Base-by-base conservation (phyloP, 75 land plant species). In the Picea sitchensis region DNA sequence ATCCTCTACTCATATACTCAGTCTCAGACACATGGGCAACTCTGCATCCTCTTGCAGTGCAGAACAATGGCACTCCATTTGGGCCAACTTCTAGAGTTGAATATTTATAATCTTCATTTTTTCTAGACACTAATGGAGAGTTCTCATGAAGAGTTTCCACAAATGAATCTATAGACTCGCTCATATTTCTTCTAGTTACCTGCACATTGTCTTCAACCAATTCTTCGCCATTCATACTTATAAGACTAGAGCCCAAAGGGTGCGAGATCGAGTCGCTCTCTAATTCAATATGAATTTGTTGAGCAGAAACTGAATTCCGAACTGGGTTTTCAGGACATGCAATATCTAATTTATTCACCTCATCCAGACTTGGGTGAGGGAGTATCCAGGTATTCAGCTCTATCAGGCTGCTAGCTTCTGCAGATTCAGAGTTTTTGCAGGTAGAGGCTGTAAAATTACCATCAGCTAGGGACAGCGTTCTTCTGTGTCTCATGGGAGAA, bases 11-110 rank as follows among this genome's bases (percentile, higher is more conserved):
- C 34, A 2, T 38, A 68, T 34, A 15, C 44, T 68, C 72, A 3
- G 4, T 36, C 56, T 68, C 72, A 36, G 7, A 36, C 17, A 34
- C 0, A 68, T 14, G n/a, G 72, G 72, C 72, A 68, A 32, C 38
- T 68, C 72, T 34, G 72, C 38, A 68, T 14, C 72, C 72, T 68
- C 47, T 68, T 32, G 32, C 72, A 68, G 44, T 68, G 5, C 72
- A 68, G 17, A 68, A 15, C 44, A 68, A 32, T 32, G 38, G 20
- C 72, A 68, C 56, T 68, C 72, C 72, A 15, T 15, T 68, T 34
- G 44, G 36, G 38, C 72, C 72, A 36, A 36, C 34, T 68, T 32
- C 72, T 32, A 68, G 5, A 68, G 38, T 17, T 17, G 72, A 68
- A 17, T 68, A 68, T 3, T 32, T 32, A 11, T 36, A 15, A 5